Evolutionary conservation across 495 filamentous ascomycete species (phyloP), one percentile per base, ranked within the genome.

Genomic region (Annulohypoxylon maeteangense): DNA sequence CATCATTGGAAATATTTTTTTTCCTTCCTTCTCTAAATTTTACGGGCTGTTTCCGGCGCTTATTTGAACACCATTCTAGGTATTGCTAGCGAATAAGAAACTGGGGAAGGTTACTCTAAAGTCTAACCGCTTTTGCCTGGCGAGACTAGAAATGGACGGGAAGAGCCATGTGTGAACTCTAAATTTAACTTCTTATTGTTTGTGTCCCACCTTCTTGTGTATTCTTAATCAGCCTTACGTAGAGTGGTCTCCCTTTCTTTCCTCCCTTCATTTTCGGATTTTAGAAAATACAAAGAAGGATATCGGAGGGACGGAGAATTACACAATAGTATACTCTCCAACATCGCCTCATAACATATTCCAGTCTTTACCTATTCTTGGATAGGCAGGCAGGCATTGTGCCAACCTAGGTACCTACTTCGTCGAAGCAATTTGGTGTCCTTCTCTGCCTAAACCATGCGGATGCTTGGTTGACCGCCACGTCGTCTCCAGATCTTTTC

Each of bases 141-240:
- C 34, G 29, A 20, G 27, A 34, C 29, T 10, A 48, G 44, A 50
- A 2, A 7, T 7, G 12, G 12, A 51, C 40, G 50, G 20, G 50
- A 18, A 14, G n/a, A 14, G 14, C 29, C 29, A 54, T 54, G 50
- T 54, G 11, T 60, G 56, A 61, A 67, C 56, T 61, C 65, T 67
- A 67, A 67, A 54, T 67, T 67, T 67, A 61, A 67, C 45, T 67
- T 67, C 55, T 67, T 53, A 50, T 45, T 31, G 22, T 67, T 55
- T 25, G 40, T 4, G n/a, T 20, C n/a, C 20, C 32, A 6, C n/a
- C 14, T 32, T 31, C 32, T 29, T 23, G 8, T n/a, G n/a, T n/a
- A n/a, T 36, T 38, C 16, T 38, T 34, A 2, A 56, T 36, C 53
- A 56, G 32, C 32, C 29, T 22, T 38, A 56, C 45, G 20, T 48